Conservation (phyloP, 345 rosid species). For the Arabidopsis suecica region DNA sequence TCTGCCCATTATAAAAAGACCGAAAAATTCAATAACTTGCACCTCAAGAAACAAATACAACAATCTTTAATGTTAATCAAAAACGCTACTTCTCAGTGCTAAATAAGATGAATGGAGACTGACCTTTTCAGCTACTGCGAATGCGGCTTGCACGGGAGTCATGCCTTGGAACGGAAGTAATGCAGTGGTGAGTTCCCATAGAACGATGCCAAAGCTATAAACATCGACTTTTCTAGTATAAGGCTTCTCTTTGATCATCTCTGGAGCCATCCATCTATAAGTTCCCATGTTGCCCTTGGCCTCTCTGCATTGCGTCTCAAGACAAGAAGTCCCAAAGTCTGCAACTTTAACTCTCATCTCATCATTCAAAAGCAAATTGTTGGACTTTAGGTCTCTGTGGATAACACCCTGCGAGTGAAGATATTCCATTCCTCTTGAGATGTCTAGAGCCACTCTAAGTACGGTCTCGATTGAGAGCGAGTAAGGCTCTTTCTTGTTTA, state of each 20-base stretch:
- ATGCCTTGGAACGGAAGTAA: slow-evolving; percentile 99
- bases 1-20: slow-evolving; percentile 46
- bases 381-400: slow-evolving; percentile 95
- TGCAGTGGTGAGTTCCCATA: slow-evolving; percentile 98
- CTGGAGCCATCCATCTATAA: slow-evolving; percentile 99
- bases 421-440: slow-evolving; percentile 99
- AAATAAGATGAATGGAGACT: not conserved
- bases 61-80: not conserved
- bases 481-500: slow-evolving; percentile 96
- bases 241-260: slow-evolving; percentile 95
- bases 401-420: slow-evolving; percentile 99
- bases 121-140: slow-evolving; percentile 98
- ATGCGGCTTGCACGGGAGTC: slow-evolving; percentile 99
- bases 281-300: slow-evolving; percentile 97
- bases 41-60: not conserved
- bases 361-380: slow-evolving; percentile 87
- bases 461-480: slow-evolving; percentile 90
- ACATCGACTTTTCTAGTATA: slow-evolving; percentile 95
- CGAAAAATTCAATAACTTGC: not conserved
- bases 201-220: slow-evolving; percentile 93
- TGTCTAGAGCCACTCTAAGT: slow-evolving; percentile 89
- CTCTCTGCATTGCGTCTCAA: slow-evolving; percentile 90
- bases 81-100: not conserved
- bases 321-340: slow-evolving; percentile 94
- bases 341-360: slow-evolving; percentile 98